Base-by-base conservation (phyloP, 2,329 filamentous ascomycete species). In the Aureobasidium sp. region DNA sequence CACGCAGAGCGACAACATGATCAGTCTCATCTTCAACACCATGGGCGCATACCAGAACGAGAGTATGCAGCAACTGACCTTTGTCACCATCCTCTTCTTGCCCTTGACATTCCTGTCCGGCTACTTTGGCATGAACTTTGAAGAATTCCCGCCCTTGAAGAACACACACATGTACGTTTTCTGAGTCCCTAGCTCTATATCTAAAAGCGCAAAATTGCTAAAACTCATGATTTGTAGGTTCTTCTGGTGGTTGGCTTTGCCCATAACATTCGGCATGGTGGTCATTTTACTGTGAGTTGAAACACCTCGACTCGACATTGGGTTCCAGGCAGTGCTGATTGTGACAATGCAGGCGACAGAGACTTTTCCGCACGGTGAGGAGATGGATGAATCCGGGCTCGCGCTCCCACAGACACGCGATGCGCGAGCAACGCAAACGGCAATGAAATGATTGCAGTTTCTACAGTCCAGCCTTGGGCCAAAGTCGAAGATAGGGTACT, bases 11-110 rank as follows among this genome's bases (percentile, higher is more conserved):
- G 80, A 83, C 69, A 90, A 91, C 68, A 85, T 95, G 75, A 95
- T 95, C 66, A 87, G 89, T 65, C 79, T 96, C 33, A 96, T 96
- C 63, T 96, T 96, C 80, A 96, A 96, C 75, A 94, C 89, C 25
- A 92, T 96, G 64, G 85, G 89, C 47, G 88, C 90, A 2, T 86
- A 85, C 64, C 92, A 96, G 72, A 96, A 96, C 72, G 90, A 95
- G 74, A 89, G 84, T 60, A 94, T 96, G 86, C 92, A 89, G 71
- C 88, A 93, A 69, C 79, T 96, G 53, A 95, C 90, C 0, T 79
- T 89, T 8, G 89, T 93, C 17, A 95, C 91, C 15, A 94, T 94
- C 64, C 86, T 96, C 69, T 96, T 96, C 73, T 75, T 96, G 17
- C 92, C 92, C 0, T 74, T 96, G 65, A 95, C 90, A 0, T 96